These are phyloP conservation scores for Phytophthora crassamura DNA, from an alignment of 352 stramenopile species.

Conservation along the genomic window DNA sequence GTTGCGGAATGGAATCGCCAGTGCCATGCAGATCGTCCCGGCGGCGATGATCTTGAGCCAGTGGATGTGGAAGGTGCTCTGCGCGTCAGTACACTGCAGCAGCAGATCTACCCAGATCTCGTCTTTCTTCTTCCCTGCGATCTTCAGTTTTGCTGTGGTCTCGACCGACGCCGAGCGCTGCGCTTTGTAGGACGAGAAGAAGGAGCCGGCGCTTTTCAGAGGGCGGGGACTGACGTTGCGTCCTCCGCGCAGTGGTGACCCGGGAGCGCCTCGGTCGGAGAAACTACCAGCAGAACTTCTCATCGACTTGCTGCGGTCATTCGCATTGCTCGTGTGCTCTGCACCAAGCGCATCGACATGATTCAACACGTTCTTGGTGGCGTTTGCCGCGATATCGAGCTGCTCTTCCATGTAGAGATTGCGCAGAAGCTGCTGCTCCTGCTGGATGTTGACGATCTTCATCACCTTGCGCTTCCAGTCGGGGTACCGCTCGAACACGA, in stretches of 20 bases:
- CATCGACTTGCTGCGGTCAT: not conserved
- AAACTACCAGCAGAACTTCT: conserved; percentile 12
- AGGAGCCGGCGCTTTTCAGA: conserved; percentile 13
- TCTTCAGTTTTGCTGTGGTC: conserved; percentile 1
- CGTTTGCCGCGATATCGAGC: conserved; percentile 38
- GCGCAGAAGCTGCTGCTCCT: conserved; percentile 55
- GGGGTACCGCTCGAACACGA: conserved; percentile 70
- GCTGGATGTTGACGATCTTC: conserved; percentile 61
- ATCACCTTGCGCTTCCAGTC: conserved; percentile 71
- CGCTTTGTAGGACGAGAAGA: conserved; percentile 41
- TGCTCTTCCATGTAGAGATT: conserved; percentile 73
- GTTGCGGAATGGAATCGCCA: conserved; percentile 50
- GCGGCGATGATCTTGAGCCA: conserved; percentile 44
- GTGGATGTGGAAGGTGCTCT: conserved; percentile 48
- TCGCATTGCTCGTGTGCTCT: not conserved
- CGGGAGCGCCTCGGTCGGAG: conserved; percentile 4
- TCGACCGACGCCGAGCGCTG: conserved; percentile 26
- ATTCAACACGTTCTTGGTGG: conserved; percentile 20
- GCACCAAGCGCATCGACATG: conserved; percentile 20
- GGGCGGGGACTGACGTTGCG: not conserved
- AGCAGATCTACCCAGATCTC: conserved; percentile 61
- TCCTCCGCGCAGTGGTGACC: not conserved
- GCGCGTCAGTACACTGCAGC: conserved; percentile 49
- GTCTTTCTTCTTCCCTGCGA: conserved; percentile 13
- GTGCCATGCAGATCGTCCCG: conserved; percentile 50